A percentile compares a stretch with the other conserved stretches of the same genome.
These are phyloP conservation scores for Microthlaspi erraticum DNA, from an alignment of 345 rosid species.

Conservation along the genomic window DNA sequence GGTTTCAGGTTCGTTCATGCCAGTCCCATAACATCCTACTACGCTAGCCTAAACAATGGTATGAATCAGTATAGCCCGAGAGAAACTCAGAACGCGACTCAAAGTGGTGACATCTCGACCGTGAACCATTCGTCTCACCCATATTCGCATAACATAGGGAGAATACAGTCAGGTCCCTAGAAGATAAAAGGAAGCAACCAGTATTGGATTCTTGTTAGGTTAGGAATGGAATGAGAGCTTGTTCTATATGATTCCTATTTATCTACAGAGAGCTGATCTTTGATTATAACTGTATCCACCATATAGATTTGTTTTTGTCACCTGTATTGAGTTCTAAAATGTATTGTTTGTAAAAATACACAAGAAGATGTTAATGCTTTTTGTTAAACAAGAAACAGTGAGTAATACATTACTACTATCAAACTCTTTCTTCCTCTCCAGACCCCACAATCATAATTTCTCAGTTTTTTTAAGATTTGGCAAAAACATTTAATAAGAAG, in stretches of 20 bases:
- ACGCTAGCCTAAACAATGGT: conserved; percentile 62
- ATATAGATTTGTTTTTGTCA: conserved; percentile 31
- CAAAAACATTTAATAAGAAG: too few relatives aligned
- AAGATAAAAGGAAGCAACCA: conserved; percentile 12
- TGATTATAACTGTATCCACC: conserved; percentile 22
- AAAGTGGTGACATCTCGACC: conserved; percentile 52
- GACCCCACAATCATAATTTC: too few relatives aligned
- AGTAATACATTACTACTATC: conserved; percentile 13
- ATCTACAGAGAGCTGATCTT: conserved; percentile 26
- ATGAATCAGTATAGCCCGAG: conserved; percentile 58
- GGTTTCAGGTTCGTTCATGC: conserved; percentile 62
- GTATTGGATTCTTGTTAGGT: conserved; percentile 32
- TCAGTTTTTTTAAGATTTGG: too few relatives aligned
- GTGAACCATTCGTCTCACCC: conserved; percentile 68
- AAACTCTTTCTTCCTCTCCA: not conserved
- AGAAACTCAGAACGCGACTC: conserved; percentile 60
- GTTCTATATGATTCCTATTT: conserved; percentile 30
- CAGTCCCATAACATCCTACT: conserved; percentile 53
- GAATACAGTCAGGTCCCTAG: conserved; percentile 83
- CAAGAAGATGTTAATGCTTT: conserved; percentile 32
- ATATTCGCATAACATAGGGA: conserved; percentile 73
- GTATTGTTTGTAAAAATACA: conserved; percentile 23
- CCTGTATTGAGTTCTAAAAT: conserved; percentile 22
- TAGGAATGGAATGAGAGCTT: conserved; percentile 28
- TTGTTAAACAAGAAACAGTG: conserved; percentile 10